Evolutionary conservation across 2,329 filamentous ascomycete species (phyloP), one percentile per base, ranked within the genome.

Genomic region (Beauveria brongniartii): DNA sequence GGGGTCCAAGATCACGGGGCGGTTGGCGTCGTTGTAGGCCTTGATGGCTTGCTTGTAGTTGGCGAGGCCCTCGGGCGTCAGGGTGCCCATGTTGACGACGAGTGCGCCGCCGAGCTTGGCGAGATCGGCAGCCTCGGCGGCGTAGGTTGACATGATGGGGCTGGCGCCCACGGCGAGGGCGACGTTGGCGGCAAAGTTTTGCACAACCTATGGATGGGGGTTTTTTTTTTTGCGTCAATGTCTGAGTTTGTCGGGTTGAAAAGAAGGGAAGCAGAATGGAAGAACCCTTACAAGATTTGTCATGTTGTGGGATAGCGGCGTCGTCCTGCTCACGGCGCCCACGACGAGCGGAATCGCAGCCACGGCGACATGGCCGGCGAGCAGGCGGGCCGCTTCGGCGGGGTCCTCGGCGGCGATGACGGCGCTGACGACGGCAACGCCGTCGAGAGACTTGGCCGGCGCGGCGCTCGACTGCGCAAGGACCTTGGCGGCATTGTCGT

Each of bases 21-120:
- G 84, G 1, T 86, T 86, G 9, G 82, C 83, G 2, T 80, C 78
- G 68, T 97, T 97, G 78, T 97, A 97, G 1, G 91, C 92, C 46
- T 77, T 76, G 10, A 96, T 77, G 0, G 92, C 92, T 69, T 86
- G 81, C 43, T 84, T 70, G 72, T 94, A 92, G 71, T 90, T 91
- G 12, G 77, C 68, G 3, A 93, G 74, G 41, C 86, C 87, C 5
- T 91, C 89, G 0, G 87, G 85, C 1, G 90, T 94, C 7, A 93
- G 86, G 0, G 91, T 96, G 30, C 93, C 93, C 91, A 97, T 97
- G 75, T 97, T 97, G 70, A 97, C 82, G 51, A 97, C 89, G 1
- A 97, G 82, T 0, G 88, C 85, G 12, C 90, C 91, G 43, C 87
- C 87, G 0, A 95, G 81, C 34, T 80, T 81, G 14, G 89, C 86